Base-by-base conservation (phyloP, 2,329 filamentous ascomycete species). In the Mycocentrospora acerina region DNA sequence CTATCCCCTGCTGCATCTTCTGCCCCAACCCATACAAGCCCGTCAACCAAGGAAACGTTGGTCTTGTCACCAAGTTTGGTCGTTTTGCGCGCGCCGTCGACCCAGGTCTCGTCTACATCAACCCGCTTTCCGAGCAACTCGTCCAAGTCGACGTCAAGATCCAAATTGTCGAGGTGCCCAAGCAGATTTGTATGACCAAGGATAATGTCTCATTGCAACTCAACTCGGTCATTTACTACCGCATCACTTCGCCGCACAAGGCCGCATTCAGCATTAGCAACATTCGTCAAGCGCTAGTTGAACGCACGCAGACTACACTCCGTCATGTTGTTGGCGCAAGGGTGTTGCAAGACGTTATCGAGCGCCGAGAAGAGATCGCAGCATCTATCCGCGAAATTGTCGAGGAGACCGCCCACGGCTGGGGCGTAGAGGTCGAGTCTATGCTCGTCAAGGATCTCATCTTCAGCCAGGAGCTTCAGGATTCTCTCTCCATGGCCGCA, bases 361-460 rank as follows among this genome's bases (percentile, higher is more conserved):
- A 98, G 76, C 90, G 93, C 42, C 89, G 93, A 42, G 93, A 98
- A 73, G 93, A 98, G 72, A 86, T 98, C 55, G 93, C 93, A 1
- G 85, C 90, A 71, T 93, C 86, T 41, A 97, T 97, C 48, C 84
- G 89, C 48, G 91, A 96, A 71, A 97, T 97, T 58, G 97, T 98
- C 57, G 93, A 97, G 65, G 90, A 96, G 55, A 93, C 95, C 1
- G 91, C 93, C 5, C 76, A 81, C 9, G 89, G 88, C 45, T 98
- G 93, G 93, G 93, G 93, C 71, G 91, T 95, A 7, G 83, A 88
- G 63, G 93, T 97, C 42, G 93, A 97, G 77, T 90, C 85, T 62
- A 98, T 98, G 91, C 83, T 98, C 55, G 91, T 98, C 80, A 97
- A 98, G 75, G 93, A 98, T 70, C 95, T 98, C 65, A 87, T 97